phyloP scores from a whole-genome alignment of 164 flowering plant species.

The Brasenia schreberi region DNA sequence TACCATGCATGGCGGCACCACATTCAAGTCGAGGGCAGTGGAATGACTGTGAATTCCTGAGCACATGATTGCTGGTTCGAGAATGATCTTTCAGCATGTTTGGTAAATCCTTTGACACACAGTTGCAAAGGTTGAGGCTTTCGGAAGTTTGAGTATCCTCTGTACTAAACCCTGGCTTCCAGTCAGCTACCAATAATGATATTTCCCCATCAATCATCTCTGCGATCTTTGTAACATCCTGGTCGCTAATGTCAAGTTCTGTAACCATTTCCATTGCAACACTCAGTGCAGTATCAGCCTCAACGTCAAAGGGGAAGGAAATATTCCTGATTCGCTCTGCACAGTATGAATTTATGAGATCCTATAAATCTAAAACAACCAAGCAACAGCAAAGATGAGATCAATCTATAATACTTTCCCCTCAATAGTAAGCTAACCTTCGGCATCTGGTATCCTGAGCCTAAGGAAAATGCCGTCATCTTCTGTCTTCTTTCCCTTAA shows the following conservation, averaged over 20 bases:
- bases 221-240: slow-evolving; percentile 76
- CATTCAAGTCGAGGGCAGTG: slow-evolving; percentile 39
- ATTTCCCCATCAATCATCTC: slow-evolving; percentile 90
- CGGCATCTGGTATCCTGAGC: slow-evolving; percentile 74
- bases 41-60: slow-evolving; percentile 17
- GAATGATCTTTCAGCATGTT: slow-evolving; percentile 31
- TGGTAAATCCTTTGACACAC: slow-evolving; percentile 30
- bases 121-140: slow-evolving; percentile 22
- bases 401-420: neutral
- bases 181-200: slow-evolving; percentile 57
- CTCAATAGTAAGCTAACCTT: slow-evolving; percentile 31
- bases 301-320: slow-evolving; percentile 77
- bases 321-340: slow-evolving; percentile 77
- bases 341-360: slow-evolving; percentile 1
- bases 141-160: slow-evolving; percentile 24
- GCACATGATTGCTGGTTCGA: slow-evolving; percentile 18
- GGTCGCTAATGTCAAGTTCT: slow-evolving; percentile 76
- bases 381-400: neutral
- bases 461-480: slow-evolving; percentile 67
- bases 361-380: slow-evolving; percentile 1
- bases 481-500: slow-evolving; percentile 48
- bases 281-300: slow-evolving; percentile 65
- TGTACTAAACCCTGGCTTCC: slow-evolving; percentile 29
- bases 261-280: slow-evolving; percentile 93
- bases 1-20: slow-evolving; percentile 54